Conservation (phyloP, 2,329 filamentous ascomycete species). For the Penicillium sp. region DNA sequence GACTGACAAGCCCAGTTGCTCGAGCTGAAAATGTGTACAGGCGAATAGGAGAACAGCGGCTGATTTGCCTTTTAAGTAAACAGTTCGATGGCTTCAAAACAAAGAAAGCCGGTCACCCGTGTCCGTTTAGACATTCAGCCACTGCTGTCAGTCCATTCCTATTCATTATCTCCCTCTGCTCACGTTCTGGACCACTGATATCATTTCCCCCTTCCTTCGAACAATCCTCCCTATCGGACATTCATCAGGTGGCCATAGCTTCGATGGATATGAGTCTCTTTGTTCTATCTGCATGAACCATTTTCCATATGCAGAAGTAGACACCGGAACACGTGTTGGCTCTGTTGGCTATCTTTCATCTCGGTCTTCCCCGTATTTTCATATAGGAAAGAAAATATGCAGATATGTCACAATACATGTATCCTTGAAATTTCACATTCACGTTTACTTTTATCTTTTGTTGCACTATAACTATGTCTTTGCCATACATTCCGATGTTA, state of each 20-base stretch:
- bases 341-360: background rate
- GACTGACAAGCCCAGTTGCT: no score
- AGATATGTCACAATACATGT: background rate
- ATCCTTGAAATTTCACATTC: background rate
- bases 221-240: background rate
- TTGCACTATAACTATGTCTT: background rate
- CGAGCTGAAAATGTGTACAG: no score
- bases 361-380: background rate
- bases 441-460: background rate
- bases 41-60: slow-evolving; percentile 76
- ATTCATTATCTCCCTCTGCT: background rate
- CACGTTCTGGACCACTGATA: background rate
- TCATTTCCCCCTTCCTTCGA: background rate
- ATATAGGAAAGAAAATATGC: background rate
- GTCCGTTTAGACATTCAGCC: background rate
- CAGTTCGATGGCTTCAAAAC: background rate
- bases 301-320: background rate
- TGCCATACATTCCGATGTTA: no score
- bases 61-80: slow-evolving; percentile 60
- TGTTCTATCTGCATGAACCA: background rate
- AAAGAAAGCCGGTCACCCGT: background rate
- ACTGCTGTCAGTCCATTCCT: background rate
- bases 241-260: background rate
- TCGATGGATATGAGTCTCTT: slow-evolving; percentile 2
- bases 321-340: slow-evolving; percentile 1